Percentiles rank a stretch among this genome's conserved stretches.
phyloP scores from a whole-genome alignment of 1,284 basidiomycete genomes.

The Cutaneotrichosporon cutaneum region DNA sequence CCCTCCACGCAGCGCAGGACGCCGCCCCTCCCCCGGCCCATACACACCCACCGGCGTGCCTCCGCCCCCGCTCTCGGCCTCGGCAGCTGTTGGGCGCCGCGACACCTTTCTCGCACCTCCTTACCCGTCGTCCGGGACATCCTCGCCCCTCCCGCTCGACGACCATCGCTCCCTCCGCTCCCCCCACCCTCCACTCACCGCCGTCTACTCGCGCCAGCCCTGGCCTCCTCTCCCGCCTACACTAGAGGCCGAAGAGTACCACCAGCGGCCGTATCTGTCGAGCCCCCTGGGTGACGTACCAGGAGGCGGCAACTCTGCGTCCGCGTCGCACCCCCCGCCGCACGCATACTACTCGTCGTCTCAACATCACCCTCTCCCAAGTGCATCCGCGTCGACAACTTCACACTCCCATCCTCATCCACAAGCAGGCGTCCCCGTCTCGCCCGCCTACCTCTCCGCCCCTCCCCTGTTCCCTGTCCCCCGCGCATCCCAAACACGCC shows the following conservation, averaged over 20 bases:
- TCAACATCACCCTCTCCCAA: constrained; percentile 7
- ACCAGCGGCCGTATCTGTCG: constrained; percentile 19
- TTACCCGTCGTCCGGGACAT: constrained; percentile 25
- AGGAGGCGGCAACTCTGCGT: constrained; percentile 7
- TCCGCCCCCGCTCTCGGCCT: constrained; percentile 2
- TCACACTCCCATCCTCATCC: constrained; percentile 3
- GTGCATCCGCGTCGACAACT: constrained; percentile 11
- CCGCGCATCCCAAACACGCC: constrained; percentile 6
- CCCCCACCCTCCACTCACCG: constrained; percentile 48
- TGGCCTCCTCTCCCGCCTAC: constrained; percentile 23
- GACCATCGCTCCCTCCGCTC: constrained; percentile 40
- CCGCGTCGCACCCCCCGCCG: background rate
- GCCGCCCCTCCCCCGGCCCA: constrained; percentile 11
- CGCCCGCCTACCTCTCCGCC: constrained; percentile 21
- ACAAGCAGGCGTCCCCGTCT: constrained; percentile 13
- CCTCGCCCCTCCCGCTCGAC: constrained; percentile 21
- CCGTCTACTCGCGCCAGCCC: constrained; percentile 27
- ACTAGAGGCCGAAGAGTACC: constrained; percentile 13
- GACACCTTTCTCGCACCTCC: constrained; percentile 15
- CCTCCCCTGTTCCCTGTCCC: constrained; percentile 16
- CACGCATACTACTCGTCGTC: background rate
- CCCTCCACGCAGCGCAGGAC: constrained; percentile 16
- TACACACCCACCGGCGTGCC: constrained; percentile 4
- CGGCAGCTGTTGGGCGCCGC: constrained; percentile 7
- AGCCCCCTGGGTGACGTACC: constrained; percentile 26